These are phyloP conservation scores for Aegilops bicornis DNA, from an alignment of 176 grass and related monocot species.

Conservation along the genomic window DNA sequence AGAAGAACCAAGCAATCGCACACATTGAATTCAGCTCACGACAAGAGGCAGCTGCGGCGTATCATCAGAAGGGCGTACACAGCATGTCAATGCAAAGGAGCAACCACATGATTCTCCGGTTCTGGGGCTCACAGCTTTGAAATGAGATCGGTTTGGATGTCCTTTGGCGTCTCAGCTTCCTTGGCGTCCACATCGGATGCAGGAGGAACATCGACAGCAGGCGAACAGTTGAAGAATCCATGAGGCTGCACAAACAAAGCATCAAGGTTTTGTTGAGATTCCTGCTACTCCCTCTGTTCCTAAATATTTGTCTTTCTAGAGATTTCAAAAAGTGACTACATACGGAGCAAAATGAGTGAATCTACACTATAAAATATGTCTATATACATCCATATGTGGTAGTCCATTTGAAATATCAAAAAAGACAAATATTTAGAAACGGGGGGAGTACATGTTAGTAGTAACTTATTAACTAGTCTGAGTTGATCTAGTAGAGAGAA, in stretches of 20 bases:
- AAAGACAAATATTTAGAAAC: too few relatives aligned
- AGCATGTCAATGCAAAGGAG: neutral
- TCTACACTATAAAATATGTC: too few relatives aligned
- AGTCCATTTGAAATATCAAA: too few relatives aligned
- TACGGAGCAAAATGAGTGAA: too few relatives aligned
- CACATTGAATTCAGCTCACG: neutral
- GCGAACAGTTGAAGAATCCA: slow-evolving; percentile 99
- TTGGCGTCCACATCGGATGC: slow-evolving; percentile 67
- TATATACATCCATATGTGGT: too few relatives aligned
- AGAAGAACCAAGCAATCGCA: neutral
- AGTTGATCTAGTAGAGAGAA: slow-evolving; percentile 11
- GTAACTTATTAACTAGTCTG: neutral
- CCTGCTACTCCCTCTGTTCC: neutral
- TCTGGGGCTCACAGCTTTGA: slow-evolving; percentile 51
- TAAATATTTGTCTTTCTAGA: too few relatives aligned
- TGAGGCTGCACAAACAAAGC: slow-evolving; percentile 64
- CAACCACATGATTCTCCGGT: neutral
- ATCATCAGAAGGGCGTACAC: neutral
- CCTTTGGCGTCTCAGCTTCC: slow-evolving; percentile 69
- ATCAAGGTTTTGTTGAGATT: neutral
- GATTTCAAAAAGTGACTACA: too few relatives aligned
- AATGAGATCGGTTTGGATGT: slow-evolving; percentile 59
- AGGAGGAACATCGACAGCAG: slow-evolving; percentile 87
- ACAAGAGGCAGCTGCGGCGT: neutral
- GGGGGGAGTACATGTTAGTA: too few relatives aligned